phyloP scores from a whole-genome alignment of 495 filamentous ascomycete species.

The Penicillium psychrofluorescens region DNA sequence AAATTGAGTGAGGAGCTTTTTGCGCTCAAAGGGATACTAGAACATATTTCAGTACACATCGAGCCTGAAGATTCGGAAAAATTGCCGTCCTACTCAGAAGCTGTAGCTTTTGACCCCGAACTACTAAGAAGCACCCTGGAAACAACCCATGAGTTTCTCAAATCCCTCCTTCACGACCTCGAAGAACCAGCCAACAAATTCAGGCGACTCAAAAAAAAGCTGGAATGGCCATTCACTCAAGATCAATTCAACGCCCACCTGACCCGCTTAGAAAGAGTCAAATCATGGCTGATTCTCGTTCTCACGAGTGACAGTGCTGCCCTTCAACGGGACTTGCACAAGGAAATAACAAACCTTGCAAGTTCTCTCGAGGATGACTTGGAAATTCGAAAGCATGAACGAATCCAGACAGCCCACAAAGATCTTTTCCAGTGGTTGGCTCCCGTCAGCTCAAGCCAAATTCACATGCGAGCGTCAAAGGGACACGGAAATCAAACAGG shows the following conservation, averaged over 20 bases:
- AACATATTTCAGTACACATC: conserved; percentile 6
- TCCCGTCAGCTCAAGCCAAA: conserved; percentile 11
- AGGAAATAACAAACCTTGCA: conserved; percentile 8
- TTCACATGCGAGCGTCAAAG: conserved; percentile 10
- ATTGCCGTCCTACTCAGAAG: no score
- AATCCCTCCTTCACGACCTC: conserved; percentile 7
- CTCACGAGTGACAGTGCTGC: conserved; percentile 10
- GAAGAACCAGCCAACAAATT: conserved; percentile 8
- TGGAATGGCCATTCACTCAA: conserved; percentile 15
- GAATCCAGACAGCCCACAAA: conserved; percentile 3
- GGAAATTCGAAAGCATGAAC: conserved; percentile 9
- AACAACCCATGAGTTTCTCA: conserved; percentile 11
- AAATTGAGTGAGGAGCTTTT: conserved; percentile 17
- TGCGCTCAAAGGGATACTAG: conserved; percentile 13
- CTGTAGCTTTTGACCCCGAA: conserved; percentile 1
- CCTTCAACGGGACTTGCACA: conserved; percentile 7
- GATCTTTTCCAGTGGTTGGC: conserved; percentile 14
- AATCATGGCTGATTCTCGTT: conserved; percentile 19
- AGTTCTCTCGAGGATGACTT: conserved; percentile 10
- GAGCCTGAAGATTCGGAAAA: background rate
- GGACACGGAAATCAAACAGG: conserved; percentile 3
- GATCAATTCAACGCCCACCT: conserved; percentile 11
- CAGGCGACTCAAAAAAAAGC: conserved; percentile 10
- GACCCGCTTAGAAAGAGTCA: conserved; percentile 12
- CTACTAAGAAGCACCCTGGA: conserved; percentile 7